Evolutionary conservation across 495 filamentous ascomycete species (phyloP).

Genomic region (Pyrenula aspistea): DNA sequence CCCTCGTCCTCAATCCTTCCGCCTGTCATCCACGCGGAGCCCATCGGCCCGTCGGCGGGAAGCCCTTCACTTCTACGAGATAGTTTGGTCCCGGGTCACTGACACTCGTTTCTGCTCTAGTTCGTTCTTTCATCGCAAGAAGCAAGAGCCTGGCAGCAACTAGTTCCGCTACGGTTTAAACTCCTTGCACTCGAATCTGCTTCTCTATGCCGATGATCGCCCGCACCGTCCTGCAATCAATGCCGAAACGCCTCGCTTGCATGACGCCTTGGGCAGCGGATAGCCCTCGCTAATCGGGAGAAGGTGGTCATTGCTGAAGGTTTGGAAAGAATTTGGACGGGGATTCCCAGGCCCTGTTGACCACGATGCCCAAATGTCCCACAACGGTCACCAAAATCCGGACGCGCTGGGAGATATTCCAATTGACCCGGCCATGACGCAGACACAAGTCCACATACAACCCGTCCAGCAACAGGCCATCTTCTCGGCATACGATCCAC

Average conservation of each 20-base stretch:
- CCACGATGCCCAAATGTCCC: neutral
- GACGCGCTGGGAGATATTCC: neutral
- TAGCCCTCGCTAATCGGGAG: neutral
- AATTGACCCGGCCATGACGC: neutral
- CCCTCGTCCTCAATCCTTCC: neutral
- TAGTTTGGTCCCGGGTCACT: neutral
- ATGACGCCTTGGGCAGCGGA: neutral
- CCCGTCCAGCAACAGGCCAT: constrained; percentile 19
- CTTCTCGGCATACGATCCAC: constrained; percentile 44
- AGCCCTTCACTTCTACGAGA: neutral
- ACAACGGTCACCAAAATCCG: neutral
- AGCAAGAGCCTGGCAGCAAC: neutral
- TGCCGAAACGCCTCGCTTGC: neutral
- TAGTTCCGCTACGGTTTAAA: neutral
- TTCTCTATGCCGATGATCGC: neutral
- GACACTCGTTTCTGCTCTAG: neutral
- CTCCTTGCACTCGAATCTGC: neutral
- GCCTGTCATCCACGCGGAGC: neutral
- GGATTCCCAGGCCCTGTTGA: neutral
- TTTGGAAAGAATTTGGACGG: neutral
- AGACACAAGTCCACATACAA: neutral
- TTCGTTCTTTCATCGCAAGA: neutral
- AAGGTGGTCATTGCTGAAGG: neutral
- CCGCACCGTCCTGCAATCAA: neutral
- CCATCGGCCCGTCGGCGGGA: neutral